phyloP scores from a whole-genome alignment of 495 filamentous ascomycete genomes.

The Neurospora africana region DNA sequence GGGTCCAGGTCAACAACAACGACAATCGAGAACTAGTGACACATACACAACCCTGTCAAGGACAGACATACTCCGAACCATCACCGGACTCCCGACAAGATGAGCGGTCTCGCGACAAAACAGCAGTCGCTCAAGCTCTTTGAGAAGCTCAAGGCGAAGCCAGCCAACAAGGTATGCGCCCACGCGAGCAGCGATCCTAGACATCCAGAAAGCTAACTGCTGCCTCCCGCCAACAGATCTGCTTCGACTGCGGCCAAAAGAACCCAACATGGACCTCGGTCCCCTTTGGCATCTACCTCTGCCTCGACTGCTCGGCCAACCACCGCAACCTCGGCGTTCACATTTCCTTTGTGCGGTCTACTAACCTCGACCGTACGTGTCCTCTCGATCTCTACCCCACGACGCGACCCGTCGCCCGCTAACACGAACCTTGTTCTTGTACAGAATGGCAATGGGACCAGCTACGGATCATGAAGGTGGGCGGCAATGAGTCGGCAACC shows the following conservation, averaged over 20 bases:
- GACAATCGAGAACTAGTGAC: neutral
- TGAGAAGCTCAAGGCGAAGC: constrained; percentile 89
- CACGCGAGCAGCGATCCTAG: neutral
- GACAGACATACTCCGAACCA: neutral
- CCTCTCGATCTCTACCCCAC: neutral
- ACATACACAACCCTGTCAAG: neutral
- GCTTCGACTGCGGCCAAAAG: constrained; percentile 94
- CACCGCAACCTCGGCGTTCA: constrained; percentile 88
- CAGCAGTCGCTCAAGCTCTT: constrained; percentile 94
- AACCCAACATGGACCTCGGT: constrained; percentile 98
- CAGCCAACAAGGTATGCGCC: constrained; percentile 76
- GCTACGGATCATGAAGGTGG: constrained; percentile 94
- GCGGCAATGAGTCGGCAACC: constrained; percentile 94
- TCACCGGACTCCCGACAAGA: constrained; percentile 29
- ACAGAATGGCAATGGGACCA: constrained; percentile 99
- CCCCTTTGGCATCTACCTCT: constrained; percentile 94
- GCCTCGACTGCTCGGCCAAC: constrained; percentile 89
- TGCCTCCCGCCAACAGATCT: constrained; percentile 48
- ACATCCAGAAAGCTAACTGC: neutral
- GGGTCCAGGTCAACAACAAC: neutral
- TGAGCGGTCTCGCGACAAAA: constrained; percentile 81
- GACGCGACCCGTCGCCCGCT: constrained; percentile 4
- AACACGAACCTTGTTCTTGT: neutral
- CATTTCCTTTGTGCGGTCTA: constrained; percentile 96
- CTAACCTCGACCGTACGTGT: constrained; percentile 88